Conservation (phyloP, 257 asterid genomes). For the Penstemon barbatus region DNA sequence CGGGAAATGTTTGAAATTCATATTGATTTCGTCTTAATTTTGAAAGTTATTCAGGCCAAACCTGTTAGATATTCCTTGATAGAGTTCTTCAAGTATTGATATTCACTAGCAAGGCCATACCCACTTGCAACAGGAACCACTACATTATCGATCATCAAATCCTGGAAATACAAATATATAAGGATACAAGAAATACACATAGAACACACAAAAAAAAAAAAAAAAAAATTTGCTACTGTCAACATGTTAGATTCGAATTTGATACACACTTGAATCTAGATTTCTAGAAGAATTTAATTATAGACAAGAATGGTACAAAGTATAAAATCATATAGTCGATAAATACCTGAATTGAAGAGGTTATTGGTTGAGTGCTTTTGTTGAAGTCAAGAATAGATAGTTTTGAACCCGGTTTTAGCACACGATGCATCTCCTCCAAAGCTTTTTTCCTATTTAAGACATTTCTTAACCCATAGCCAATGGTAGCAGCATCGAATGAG, state of each 20-base stretch:
- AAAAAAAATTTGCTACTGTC: too few species aligned
- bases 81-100: slow-evolving; percentile 79
- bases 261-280: too few species aligned
- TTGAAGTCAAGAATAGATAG: slow-evolving; percentile 61
- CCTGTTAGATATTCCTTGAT: slow-evolving; percentile 75
- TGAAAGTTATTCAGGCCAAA: slow-evolving; percentile 10
- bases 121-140: slow-evolving; percentile 80
- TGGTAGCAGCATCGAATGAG: slow-evolving; percentile 56
- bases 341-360: slow-evolving; percentile 47
- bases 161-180: slow-evolving; percentile 42
- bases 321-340: background rate
- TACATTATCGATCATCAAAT: slow-evolving; percentile 67
- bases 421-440: slow-evolving; percentile 52
- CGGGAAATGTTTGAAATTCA: too few species aligned
- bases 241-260: background rate
- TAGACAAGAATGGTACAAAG: too few species aligned
- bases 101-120: slow-evolving; percentile 69
- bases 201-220: too few species aligned
- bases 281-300: too few species aligned
- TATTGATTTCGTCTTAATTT: too few species aligned
- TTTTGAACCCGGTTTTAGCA: slow-evolving; percentile 54
- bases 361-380: slow-evolving; percentile 37
- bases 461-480: slow-evolving; percentile 63
- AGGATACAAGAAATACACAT: background rate
- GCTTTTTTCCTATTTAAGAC: slow-evolving; percentile 48